Evolutionary conservation across 2,329 filamentous ascomycete species (phyloP), one percentile per base, ranked within the genome.

Genomic region (Tolypocladium guangdongense): DNA sequence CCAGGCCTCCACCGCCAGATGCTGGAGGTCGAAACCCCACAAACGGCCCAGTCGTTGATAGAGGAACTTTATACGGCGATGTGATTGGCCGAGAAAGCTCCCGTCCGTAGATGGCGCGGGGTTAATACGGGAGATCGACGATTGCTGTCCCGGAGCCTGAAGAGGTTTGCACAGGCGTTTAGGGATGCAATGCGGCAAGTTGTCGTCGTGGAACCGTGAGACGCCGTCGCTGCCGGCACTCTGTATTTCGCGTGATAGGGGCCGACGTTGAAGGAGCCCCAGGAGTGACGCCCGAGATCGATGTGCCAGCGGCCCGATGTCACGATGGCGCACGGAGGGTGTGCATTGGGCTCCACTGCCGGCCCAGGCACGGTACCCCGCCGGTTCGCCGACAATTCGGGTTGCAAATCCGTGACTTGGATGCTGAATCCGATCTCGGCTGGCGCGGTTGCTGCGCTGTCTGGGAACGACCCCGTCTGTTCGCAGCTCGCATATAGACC

Each of bases 21-120:
- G 39, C 22, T 18, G 12, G n/a, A 3, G 37, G 20, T 12, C 20
- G 11, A 39, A 43, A 22, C 22, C 1, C 4, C 12, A 8, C 2
- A 8, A 27, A 24, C 39, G 22, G 12, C 39, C 24, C 7, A 4
- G 43, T n/a, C 12, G 27, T 5, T 32, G 27, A 7, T 24, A 20
- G 22, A 8, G 14, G 27, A 24, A 16, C 16, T 24, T 49, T 18
- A 48, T 14, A 38, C 39, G 46, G 35, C 20, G 27, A 32, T 36
- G 45, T 63, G 58, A 66, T 66, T 66, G 64, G 64, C 49, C n/a
- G 48, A 58, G 39, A 65, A 66, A 66, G 64, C 66, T 66, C 63
- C 61, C 49, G 16, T n/a, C n/a, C n/a, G n/a, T n/a, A n/a, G 10
- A 7, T 11, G 36, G 27, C n/a, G 10, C 27, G n/a, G 7, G 36